These are phyloP conservation scores for Lactarius akahatsu DNA, from an alignment of 768 basidiomycete species.

Conservation along the genomic window DNA sequence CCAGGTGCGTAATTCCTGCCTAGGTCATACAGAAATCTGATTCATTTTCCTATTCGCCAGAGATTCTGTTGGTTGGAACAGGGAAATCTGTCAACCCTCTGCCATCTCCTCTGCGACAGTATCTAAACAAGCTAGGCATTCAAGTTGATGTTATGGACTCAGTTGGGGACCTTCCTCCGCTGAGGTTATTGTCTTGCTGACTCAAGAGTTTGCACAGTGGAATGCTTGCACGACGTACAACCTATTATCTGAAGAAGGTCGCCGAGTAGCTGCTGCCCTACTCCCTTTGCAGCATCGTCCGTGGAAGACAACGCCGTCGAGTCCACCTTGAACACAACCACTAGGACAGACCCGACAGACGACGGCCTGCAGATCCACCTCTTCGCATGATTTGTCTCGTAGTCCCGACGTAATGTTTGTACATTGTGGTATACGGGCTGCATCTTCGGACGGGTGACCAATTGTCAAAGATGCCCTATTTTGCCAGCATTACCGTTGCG, in stretches of 20 bases:
- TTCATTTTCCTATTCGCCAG: conserved; percentile 41
- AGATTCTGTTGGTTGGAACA: conserved; percentile 89
- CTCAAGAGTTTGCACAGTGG: conserved; percentile 44
- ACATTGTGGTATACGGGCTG: neutral
- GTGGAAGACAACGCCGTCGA: conserved; percentile 44
- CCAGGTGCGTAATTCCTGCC: conserved; percentile 61
- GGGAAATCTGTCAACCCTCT: conserved; percentile 69
- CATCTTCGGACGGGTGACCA: neutral
- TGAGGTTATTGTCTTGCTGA: neutral
- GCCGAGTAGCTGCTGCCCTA: conserved; percentile 89
- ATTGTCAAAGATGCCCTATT: neutral
- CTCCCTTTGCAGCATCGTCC: conserved; percentile 57
- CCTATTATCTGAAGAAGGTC: conserved; percentile 87
- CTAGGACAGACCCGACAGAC: neutral
- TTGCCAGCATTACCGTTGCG: neutral
- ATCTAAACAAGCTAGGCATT: conserved; percentile 75
- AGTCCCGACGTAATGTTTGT: neutral
- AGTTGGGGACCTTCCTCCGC: conserved; percentile 38
- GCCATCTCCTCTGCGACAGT: conserved; percentile 62
- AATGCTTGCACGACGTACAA: conserved; percentile 98
- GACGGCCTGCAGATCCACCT: neutral
- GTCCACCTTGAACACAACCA: neutral
- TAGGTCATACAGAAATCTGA: neutral
- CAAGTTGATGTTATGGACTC: conserved; percentile 90
- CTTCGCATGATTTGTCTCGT: neutral